Conservation (phyloP, 2,329 filamentous ascomycete genomes). For the Botrytis hyacinthi region DNA sequence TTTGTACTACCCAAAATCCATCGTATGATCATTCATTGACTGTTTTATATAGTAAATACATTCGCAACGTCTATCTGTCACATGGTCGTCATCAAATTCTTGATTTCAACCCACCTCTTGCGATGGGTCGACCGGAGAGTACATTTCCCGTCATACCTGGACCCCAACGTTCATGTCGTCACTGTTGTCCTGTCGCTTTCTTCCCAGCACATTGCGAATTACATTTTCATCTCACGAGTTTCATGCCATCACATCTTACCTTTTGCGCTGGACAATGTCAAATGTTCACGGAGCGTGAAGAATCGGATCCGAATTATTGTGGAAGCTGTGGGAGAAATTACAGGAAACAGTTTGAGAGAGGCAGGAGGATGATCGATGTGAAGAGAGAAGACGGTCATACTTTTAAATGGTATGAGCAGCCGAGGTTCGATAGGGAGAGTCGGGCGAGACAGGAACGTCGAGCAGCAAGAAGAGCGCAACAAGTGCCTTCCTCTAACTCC, state of each 20-base stretch:
- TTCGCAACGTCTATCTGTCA: constrained; percentile 24
- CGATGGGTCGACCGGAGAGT: constrained; percentile 26
- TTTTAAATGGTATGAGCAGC: constrained; percentile 10
- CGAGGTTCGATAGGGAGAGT: background rate
- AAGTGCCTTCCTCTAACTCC: background rate
- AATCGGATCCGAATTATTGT: constrained; percentile 22
- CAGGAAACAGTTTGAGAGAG: constrained; percentile 27
- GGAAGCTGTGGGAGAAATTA: constrained; percentile 25
- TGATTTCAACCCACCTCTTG: constrained; percentile 13
- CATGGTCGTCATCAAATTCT: constrained; percentile 1
- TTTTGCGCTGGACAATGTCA: constrained; percentile 28
- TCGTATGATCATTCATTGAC: background rate
- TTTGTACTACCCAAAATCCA: constrained; percentile 17
- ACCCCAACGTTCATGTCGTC: constrained; percentile 24
- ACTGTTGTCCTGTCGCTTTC: constrained; percentile 32
- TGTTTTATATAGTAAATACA: constrained; percentile 23
- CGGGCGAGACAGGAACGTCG: constrained; percentile 3
- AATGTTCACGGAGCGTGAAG: constrained; percentile 23
- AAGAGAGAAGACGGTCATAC: background rate
- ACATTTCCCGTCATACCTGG: constrained; percentile 20
- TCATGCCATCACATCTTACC: constrained; percentile 26
- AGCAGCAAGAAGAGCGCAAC: background rate
- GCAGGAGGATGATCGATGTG: constrained; percentile 27
- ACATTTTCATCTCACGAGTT: constrained; percentile 31
- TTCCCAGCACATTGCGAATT: constrained; percentile 35